A percentile compares a stretch with the other conserved stretches of the same genome.
Conservation (phyloP, 2,329 filamentous ascomycete species). For the Septoria petroselini region DNA sequence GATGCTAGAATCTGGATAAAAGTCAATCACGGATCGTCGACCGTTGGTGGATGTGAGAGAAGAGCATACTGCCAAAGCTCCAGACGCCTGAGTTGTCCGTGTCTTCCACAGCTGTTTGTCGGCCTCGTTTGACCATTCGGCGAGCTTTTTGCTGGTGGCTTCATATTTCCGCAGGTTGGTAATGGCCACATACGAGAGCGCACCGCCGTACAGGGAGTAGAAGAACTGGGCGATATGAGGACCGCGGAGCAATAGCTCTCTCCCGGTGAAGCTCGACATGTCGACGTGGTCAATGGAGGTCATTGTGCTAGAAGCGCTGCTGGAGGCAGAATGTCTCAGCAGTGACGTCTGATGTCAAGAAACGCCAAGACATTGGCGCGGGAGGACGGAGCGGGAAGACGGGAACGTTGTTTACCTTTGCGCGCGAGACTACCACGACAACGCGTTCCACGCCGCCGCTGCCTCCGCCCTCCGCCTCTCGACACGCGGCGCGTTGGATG, state of each 20-base stretch:
- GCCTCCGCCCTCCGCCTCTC: slow-evolving; percentile 6
- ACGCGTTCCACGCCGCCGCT: slow-evolving; percentile 4
- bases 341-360: too few relatives aligned
- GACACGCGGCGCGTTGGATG: slow-evolving; percentile 12
- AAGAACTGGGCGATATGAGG: slow-evolving; percentile 43
- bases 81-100: slow-evolving; percentile 45
- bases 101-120: slow-evolving; percentile 46
- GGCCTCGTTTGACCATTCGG: slow-evolving; percentile 46
- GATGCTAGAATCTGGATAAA: slow-evolving; percentile 33
- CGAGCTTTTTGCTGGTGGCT: slow-evolving; percentile 45
- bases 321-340: too few relatives aligned
- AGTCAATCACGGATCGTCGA: slow-evolving; percentile 10
- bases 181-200: slow-evolving; percentile 45
- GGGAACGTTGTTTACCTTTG: slow-evolving; percentile 3
- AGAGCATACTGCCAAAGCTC: slow-evolving; percentile 39
- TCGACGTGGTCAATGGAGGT: slow-evolving; percentile 8
- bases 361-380: not conserved
- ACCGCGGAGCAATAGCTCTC: slow-evolving; percentile 24
- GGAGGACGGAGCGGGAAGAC: not conserved
- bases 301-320: too few relatives aligned
- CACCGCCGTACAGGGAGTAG: slow-evolving; percentile 45
- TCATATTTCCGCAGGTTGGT: slow-evolving; percentile 47
- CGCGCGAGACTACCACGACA: not conserved
- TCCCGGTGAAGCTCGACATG: slow-evolving; percentile 12
- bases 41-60: not conserved